phyloP scores from a whole-genome alignment of 2,329 filamentous ascomycete genomes.

The Hypoxylon sp. region DNA sequence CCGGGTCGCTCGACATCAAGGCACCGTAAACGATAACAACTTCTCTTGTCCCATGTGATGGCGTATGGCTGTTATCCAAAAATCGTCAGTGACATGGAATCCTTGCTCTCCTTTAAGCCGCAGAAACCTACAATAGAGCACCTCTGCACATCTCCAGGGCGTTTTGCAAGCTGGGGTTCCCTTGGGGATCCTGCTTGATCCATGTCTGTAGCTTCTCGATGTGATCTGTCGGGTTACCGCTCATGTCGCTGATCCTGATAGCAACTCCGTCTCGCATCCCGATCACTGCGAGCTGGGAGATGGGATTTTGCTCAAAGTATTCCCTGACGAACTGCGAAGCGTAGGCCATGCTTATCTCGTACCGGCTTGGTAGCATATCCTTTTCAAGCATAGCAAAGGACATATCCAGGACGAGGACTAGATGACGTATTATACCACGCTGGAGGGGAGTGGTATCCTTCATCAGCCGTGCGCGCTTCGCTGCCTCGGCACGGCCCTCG shows the following conservation, averaged over 20 bases:
- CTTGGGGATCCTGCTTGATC: slow-evolving; percentile 71
- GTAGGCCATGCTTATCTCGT: slow-evolving; percentile 82
- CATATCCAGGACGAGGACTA: slow-evolving; percentile 90
- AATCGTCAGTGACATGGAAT: slow-evolving; percentile 16
- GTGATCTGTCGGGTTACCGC: slow-evolving; percentile 90
- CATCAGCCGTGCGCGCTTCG: slow-evolving; percentile 80
- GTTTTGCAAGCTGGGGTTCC: slow-evolving; percentile 87
- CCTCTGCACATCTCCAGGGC: slow-evolving; percentile 94
- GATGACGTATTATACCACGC: slow-evolving; percentile 95
- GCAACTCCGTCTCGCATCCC: slow-evolving; percentile 94
- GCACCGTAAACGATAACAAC: slow-evolving; percentile 92
- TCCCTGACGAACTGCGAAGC: slow-evolving; percentile 88
- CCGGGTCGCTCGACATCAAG: slow-evolving; percentile 87
- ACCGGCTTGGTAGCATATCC: slow-evolving; percentile 87
- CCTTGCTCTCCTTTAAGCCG: slow-evolving; percentile 4
- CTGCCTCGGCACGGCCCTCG: slow-evolving; percentile 78
- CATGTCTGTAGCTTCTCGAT: slow-evolving; percentile 76
- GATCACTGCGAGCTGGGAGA: slow-evolving; percentile 91
- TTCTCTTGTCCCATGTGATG: slow-evolving; percentile 91
- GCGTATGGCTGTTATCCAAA: slow-evolving; percentile 72
- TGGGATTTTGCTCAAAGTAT: slow-evolving; percentile 98
- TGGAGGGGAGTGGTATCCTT: slow-evolving; percentile 96
- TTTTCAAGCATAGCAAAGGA: slow-evolving; percentile 95
- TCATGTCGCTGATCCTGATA: slow-evolving; percentile 84
- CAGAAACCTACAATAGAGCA: slow-evolving; percentile 73